These are phyloP conservation scores for Cercospora sp. DNA, from an alignment of 2,329 filamentous ascomycete genomes.

Conservation along the genomic window DNA sequence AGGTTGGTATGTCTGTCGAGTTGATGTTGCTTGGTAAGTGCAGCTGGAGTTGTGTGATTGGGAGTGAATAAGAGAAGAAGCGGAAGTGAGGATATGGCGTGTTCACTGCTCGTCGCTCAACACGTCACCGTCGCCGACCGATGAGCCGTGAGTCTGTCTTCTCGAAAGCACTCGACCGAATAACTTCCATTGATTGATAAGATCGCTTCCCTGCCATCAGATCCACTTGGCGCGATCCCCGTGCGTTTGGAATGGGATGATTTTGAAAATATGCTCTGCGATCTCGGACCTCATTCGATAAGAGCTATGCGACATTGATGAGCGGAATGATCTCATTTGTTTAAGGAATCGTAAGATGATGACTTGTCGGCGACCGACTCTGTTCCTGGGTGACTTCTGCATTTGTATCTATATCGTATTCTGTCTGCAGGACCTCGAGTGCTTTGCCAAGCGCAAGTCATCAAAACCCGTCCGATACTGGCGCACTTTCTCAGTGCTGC, in stretches of 20 bases:
- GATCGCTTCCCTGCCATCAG: neutral
- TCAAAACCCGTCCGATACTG: neutral
- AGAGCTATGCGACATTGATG: neutral
- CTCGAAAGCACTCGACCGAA: neutral
- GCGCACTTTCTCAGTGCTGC: neutral
- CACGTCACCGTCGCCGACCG: neutral
- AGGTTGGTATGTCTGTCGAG: neutral
- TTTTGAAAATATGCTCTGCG: neutral
- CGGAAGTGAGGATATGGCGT: neutral
- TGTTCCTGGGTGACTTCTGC: neutral
- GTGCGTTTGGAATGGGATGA: neutral
- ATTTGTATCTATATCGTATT: neutral
- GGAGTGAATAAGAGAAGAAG: neutral
- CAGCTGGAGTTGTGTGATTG: neutral
- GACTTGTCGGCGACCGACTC: neutral
- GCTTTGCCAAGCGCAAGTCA: neutral
- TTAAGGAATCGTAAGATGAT: neutral
- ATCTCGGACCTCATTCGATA: neutral
- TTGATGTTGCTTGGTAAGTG: neutral
- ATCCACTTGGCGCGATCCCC: neutral
- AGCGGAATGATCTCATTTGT: neutral
- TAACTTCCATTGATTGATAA: slow-evolving; percentile 5
- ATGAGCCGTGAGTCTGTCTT: neutral
- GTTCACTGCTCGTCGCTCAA: neutral
- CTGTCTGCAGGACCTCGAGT: neutral